Base-by-base conservation (phyloP, 495 filamentous ascomycete species). In the Aspergillus ostianus region DNA sequence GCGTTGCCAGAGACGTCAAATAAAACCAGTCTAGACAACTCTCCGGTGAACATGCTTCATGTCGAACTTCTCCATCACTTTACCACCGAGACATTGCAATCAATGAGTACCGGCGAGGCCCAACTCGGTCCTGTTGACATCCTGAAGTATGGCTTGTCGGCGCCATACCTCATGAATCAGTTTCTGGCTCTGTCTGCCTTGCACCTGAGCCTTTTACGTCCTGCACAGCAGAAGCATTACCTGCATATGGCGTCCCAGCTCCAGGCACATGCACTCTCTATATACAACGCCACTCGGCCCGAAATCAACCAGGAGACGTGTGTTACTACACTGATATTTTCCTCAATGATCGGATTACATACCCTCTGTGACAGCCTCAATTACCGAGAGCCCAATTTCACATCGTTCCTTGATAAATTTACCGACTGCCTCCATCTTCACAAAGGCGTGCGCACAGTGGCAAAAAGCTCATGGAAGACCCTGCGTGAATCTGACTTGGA, bases 261-360 rank as follows among this genome's bases (percentile, higher is more conserved):
- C 2, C 80, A 82, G 47, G 81, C 75, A 0, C 75, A 75, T 13
- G 80, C 78, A 2, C 67, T 84, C 6, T 62, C 67, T 0, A 67
- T 77, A 7, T 81, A 81, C 67, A 80, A 81, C 60, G 63, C 51
- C 5, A 53, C 52, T 6, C 51, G 56, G 3, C 52, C 50, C 12
- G 60, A 70, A 2, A 32, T 74, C 0, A 69, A 64, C 6, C 57
- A 63, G 0, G 67, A 76, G 4, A 79, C 69, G n/a, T 77, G 80
- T 47, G 60, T 79, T 7, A 68, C 77, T 0, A 55, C 72, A 3
- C 79, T 83, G 49, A 50, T 85, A n/a, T 86, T 84, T 57, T 78
- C 81, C 0, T 65, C 69, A 1, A 10, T 77, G 12, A 51, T 84
- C 0, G 81, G 78, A 0, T 53, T 80, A 10, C 78, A 83, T 44